Conservation (phyloP, 2,329 filamentous ascomycete species). For the Aspergillus eucalypticola region DNA sequence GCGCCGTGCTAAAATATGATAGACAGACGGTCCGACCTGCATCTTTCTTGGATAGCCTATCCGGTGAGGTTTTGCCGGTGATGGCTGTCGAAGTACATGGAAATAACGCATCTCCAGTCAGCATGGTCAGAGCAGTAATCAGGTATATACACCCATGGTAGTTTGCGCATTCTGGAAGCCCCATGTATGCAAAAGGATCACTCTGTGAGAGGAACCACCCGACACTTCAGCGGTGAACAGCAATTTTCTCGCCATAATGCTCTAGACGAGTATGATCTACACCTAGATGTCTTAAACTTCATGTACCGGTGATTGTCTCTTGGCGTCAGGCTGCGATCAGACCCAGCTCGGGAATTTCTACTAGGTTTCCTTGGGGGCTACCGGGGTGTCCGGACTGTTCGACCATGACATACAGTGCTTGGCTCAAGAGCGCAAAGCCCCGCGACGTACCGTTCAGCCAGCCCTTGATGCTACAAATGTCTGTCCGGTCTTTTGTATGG, state of each 20-base stretch:
- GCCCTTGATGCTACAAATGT: not conserved
- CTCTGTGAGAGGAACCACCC: not conserved
- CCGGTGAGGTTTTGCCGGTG: not conserved
- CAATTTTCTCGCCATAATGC: not conserved
- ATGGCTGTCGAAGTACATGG: not conserved
- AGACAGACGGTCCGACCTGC: too few species aligned
- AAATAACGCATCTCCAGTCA: not conserved
- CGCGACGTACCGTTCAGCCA: conserved; percentile 1
- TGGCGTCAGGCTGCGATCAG: not conserved
- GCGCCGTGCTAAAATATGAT: not conserved
- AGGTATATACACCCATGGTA: not conserved
- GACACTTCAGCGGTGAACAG: not conserved
- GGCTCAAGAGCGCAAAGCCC: not conserved
- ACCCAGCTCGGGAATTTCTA: not conserved
- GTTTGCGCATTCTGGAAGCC: not conserved
- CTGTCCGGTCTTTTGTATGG: not conserved
- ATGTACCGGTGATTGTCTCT: not conserved
- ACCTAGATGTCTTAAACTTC: not conserved
- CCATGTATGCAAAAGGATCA: not conserved
- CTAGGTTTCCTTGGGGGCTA: not conserved
- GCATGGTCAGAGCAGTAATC: not conserved
- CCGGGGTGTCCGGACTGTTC: not conserved
- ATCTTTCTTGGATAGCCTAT: not conserved
- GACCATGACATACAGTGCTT: not conserved
- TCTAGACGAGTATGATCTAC: not conserved